Conservation (phyloP, 2,329 filamentous ascomycete species). For the Colletotrichum cereale region DNA sequence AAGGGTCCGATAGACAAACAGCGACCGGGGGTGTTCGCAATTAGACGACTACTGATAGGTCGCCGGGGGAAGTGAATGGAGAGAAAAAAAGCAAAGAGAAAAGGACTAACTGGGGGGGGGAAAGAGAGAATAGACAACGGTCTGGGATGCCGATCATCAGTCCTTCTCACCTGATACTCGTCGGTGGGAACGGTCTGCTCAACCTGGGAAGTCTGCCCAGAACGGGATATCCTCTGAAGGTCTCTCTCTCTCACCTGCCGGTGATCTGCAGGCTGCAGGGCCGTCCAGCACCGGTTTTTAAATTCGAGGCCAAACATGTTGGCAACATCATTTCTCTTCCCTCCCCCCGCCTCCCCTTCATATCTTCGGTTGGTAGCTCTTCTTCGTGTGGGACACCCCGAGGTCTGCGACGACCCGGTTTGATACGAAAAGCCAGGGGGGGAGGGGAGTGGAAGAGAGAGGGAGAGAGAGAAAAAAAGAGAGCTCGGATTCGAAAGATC, state of each 20-base stretch:
- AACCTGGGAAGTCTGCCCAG: not conserved
- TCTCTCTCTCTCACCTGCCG: not conserved
- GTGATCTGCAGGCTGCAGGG: not conserved
- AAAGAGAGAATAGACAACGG: slow-evolving; percentile 21
- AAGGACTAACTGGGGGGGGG: slow-evolving; percentile 16
- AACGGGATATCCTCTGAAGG: not conserved
- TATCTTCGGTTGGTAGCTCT: not conserved
- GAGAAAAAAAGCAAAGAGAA: not conserved
- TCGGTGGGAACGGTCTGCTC: not conserved
- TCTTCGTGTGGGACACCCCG: not conserved
- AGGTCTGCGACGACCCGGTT: not conserved
- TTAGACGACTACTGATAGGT: not conserved
- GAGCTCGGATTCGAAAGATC: not conserved
- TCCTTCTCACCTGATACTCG: slow-evolving; percentile 26
- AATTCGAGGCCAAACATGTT: not conserved
- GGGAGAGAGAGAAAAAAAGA: not conserved
- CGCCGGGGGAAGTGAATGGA: not conserved
- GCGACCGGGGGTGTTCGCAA: slow-evolving; percentile 5
- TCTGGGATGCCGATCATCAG: slow-evolving; percentile 37
- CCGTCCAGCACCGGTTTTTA: not conserved
- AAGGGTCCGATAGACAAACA: slow-evolving; percentile 5
- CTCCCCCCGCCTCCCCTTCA: not conserved
- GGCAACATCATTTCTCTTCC: not conserved
- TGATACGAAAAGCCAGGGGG: not conserved
- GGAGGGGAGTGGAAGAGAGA: no score